Evolutionary conservation across 2,329 filamentous ascomycete species (phyloP), one percentile per base, ranked within the genome.

Genomic region (Penicillium sp.): DNA sequence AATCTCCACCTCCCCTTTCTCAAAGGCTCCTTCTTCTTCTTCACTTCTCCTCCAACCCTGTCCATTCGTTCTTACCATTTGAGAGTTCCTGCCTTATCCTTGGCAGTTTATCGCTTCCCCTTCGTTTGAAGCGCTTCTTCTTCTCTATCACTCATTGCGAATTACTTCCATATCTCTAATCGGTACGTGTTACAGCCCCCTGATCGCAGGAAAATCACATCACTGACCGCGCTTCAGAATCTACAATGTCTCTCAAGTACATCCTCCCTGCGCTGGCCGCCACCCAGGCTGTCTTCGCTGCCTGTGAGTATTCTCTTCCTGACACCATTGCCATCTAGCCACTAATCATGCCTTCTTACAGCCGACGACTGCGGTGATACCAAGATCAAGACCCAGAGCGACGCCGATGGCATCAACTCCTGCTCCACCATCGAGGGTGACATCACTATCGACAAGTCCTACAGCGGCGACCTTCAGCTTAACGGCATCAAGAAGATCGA

Each of bases 371-470:
- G 54, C 38, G 64, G 60, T 57, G 61, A 67, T 42, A 65, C 65
- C 50, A 65, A 78, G 71, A 74, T 78, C 72, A 56, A 85, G 83
- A 62, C 80, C 91, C 77, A 80, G 81, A 72, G 79, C 72, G 77
- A 76, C 72, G 82, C 84, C 64, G 81, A 89, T 69, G 85, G 83
- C 53, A 76, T 93, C 56, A 72, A 81, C 50, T 67, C 70, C 60
- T 96, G 92, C 82, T 70, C 76, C n/a, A 88, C 83, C 52, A 81
- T 90, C 70, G 76, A 82, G 47, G 91, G 88, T 67, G 81, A 83
- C 70, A 78, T 96, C 58, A 80, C 83, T 59, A 81, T 96, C 61
- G 80, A 79, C 58, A 77, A 79, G 35, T 70, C 72, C 47, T 80
- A 85, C 36, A 74, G 79, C 47, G 82, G 82, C 43, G 72, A 74